phyloP scores from a whole-genome alignment of 352 stramenopile species.

The Aphanomyces cochlioides region DNA sequence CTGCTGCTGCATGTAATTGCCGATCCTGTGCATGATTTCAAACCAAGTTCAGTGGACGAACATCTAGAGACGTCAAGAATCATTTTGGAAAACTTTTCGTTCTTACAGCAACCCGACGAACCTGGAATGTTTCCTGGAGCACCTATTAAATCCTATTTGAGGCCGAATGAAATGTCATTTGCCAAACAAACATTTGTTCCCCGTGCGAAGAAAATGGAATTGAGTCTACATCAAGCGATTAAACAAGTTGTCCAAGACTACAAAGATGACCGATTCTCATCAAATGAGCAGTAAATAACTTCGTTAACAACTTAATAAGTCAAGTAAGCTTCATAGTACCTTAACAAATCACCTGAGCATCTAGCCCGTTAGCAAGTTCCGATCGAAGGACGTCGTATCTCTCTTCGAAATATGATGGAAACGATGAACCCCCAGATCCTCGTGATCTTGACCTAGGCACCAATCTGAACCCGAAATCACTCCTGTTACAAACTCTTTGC shows the following conservation, averaged over 20 bases:
- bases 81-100: not conserved
- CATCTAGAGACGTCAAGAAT: not conserved
- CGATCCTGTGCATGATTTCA: not conserved
- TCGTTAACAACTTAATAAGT: too few species aligned
- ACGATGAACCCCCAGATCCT: not conserved
- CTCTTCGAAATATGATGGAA: not conserved
- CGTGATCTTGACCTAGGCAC: too few species aligned
- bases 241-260: not conserved
- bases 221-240: not conserved
- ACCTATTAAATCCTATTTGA: not conserved
- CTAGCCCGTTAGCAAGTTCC: too few species aligned
- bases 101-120: not conserved
- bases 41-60: not conserved
- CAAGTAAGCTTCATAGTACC: too few species aligned
- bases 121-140: not conserved
- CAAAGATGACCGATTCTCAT: too few species aligned
- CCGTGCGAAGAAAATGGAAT: not conserved
- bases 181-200: constrained; percentile 3
- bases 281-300: too few species aligned
- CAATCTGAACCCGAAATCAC: too few species aligned
- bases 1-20: not conserved
- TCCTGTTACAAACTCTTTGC: constrained; percentile 2
- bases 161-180: not conserved
- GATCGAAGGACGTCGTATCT: not conserved
- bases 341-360: too few species aligned